phyloP scores from a whole-genome alignment of 2,329 filamentous ascomycete genomes.

The Botrytis paeoniae region DNA sequence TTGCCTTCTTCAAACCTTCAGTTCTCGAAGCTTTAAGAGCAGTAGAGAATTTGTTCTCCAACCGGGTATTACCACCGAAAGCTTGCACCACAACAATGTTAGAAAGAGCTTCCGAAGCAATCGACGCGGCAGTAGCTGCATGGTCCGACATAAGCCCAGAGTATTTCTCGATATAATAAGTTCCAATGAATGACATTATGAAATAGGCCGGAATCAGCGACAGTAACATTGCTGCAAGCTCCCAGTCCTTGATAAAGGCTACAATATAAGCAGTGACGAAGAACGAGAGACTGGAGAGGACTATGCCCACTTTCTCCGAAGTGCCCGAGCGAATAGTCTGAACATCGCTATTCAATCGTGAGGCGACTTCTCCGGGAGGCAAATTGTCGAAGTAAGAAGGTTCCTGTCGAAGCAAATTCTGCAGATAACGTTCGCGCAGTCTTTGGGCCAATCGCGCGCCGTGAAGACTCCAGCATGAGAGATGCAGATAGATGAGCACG shows the following conservation, averaged over 20 bases:
- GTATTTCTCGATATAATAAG: constrained; percentile 47
- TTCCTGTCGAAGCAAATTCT: constrained; percentile 51
- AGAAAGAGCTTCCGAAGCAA: constrained; percentile 51
- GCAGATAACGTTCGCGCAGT: constrained; percentile 51
- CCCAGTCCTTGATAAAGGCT: constrained; percentile 55
- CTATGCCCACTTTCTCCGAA: constrained; percentile 58
- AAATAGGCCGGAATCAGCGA: constrained; percentile 35
- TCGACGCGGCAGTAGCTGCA: constrained; percentile 48
- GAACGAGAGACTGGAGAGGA: constrained; percentile 52
- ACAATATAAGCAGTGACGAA: constrained; percentile 57
- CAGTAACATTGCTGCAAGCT: constrained; percentile 48
- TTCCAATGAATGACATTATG: constrained; percentile 46
- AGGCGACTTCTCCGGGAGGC: constrained; percentile 50
- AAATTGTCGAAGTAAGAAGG: constrained; percentile 53
- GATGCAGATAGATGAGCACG: constrained; percentile 60
- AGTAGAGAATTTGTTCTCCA: constrained; percentile 49
- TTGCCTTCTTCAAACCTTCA: constrained; percentile 49
- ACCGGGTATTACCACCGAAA: constrained; percentile 48
- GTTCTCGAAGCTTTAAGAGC: constrained; percentile 44
- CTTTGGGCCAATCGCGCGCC: constrained; percentile 54
- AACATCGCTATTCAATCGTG: constrained; percentile 52
- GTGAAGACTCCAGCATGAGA: constrained; percentile 55
- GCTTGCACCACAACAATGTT: constrained; percentile 52
- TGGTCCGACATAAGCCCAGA: constrained; percentile 44
- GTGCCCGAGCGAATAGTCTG: constrained; percentile 56